Conservation (phyloP, 306 rosid species). For the Aeschynomene evenia region DNA sequence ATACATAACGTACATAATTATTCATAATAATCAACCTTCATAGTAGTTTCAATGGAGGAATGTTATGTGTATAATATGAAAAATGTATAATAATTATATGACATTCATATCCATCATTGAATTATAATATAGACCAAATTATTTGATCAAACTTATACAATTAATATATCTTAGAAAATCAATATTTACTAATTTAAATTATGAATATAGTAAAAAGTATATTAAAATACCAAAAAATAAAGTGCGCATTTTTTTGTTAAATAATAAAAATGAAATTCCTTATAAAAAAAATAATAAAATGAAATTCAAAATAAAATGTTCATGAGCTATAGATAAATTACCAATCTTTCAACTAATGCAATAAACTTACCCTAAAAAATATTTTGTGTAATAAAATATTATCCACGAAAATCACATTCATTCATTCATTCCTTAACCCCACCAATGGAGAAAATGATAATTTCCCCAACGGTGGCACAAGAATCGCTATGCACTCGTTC, state of each 20-base stretch:
- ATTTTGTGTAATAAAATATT: neutral
- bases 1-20: too few relatives aligned
- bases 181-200: too few relatives aligned
- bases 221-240: neutral
- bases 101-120: too few relatives aligned
- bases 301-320: neutral
- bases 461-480: neutral
- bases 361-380: neutral
- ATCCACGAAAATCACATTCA: neutral
- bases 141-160: too few relatives aligned
- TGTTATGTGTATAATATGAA: too few relatives aligned
- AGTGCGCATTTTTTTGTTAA: neutral
- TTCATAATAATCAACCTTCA: too few relatives aligned
- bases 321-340: neutral
- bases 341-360: conserved; percentile 2
- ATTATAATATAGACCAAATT: too few relatives aligned
- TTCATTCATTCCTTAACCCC: neutral
- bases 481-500: conserved; percentile 1
- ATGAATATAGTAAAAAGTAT: too few relatives aligned
- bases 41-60: too few relatives aligned
- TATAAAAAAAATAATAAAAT: too few relatives aligned
- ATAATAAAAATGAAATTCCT: too few relatives aligned
- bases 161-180: neutral
- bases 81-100: too few relatives aligned
- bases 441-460: neutral